phyloP scores from a whole-genome alignment of 1,284 basidiomycete species.

The Leccinum fuscescens region DNA sequence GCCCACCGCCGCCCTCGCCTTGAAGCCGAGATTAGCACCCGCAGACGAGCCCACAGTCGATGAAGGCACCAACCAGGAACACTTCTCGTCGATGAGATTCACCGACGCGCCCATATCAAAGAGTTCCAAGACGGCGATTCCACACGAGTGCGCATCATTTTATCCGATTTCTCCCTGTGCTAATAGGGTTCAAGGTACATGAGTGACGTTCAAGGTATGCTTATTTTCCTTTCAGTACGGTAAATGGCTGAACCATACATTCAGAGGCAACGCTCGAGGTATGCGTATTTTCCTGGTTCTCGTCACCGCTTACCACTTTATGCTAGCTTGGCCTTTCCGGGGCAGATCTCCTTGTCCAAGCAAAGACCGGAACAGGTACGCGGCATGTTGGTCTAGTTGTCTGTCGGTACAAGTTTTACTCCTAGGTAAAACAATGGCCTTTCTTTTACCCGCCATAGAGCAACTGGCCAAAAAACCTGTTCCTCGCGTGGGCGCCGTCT shows the following conservation, averaged over 20 bases:
- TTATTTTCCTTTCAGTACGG: not conserved
- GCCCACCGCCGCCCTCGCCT: constrained; percentile 7
- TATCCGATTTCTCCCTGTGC: constrained; percentile 16
- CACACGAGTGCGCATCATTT: constrained; percentile 38
- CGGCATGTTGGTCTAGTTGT: not conserved
- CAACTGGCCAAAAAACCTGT: constrained; percentile 45
- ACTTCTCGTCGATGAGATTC: constrained; percentile 29
- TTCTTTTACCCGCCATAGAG: constrained; percentile 84
- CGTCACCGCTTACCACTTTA: constrained; percentile 8
- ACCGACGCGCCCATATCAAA: constrained; percentile 30
- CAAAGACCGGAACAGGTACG: constrained; percentile 47
- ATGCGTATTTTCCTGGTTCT: not conserved
- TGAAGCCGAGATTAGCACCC: constrained; percentile 12
- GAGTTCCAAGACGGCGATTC: constrained; percentile 38
- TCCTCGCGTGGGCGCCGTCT: constrained; percentile 27
- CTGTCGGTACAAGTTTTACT: not conserved
- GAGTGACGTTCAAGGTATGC: constrained; percentile 43
- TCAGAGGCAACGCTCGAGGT: constrained; percentile 39
- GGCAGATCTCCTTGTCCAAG: constrained; percentile 45
- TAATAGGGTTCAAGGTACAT: constrained; percentile 31
- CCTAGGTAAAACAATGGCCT: constrained; percentile 84
- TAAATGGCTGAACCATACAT: not conserved
- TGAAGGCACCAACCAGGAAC: constrained; percentile 18
- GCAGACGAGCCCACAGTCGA: constrained; percentile 12
- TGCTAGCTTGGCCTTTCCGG: constrained; percentile 35